Percentiles rank a stretch among this genome's conserved stretches.
These are phyloP conservation scores for Exophiala xenobiotica DNA, from an alignment of 2,329 filamentous ascomycete species.

Conservation along the genomic window DNA sequence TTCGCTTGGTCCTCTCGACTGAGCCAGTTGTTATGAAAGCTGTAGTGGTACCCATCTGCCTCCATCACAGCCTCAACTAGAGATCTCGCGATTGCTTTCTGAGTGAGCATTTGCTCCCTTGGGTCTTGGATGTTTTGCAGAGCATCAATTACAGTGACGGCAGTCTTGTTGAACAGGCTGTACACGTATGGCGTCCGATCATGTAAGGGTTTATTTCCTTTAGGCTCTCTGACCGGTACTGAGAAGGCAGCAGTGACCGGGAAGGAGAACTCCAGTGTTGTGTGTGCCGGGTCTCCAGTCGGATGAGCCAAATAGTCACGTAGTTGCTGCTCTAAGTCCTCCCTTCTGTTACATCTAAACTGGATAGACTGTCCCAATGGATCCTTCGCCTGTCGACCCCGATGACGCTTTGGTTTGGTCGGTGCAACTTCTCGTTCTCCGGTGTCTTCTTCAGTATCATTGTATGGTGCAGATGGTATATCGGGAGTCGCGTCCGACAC, in stretches of 20 bases:
- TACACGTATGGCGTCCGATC: slow-evolving; percentile 18
- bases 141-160: slow-evolving; percentile 27
- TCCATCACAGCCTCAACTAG: slow-evolving; percentile 23
- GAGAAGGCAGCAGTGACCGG: slow-evolving; percentile 28
- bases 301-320: slow-evolving; percentile 25
- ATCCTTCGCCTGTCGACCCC: slow-evolving; percentile 29
- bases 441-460: neutral
- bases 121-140: slow-evolving; percentile 20
- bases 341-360: slow-evolving; percentile 23
- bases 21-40: slow-evolving; percentile 30
- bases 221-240: slow-evolving; percentile 16
- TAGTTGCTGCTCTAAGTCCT: slow-evolving; percentile 25
- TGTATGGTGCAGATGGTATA: neutral
- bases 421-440: neutral
- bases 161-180: slow-evolving; percentile 23
- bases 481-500: neutral
- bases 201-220: neutral
- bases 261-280: slow-evolving; percentile 28
- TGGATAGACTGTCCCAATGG: slow-evolving; percentile 24
- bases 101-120: slow-evolving; percentile 23
- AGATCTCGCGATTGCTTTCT: slow-evolving; percentile 26
- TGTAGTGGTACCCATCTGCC: slow-evolving; percentile 28
- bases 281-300: slow-evolving; percentile 24
- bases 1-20: slow-evolving; percentile 28
- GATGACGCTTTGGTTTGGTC: slow-evolving; percentile 1